These are phyloP conservation scores for Ascobolus immersus DNA, from an alignment of 495 filamentous ascomycete genomes.

Conservation along the genomic window DNA sequence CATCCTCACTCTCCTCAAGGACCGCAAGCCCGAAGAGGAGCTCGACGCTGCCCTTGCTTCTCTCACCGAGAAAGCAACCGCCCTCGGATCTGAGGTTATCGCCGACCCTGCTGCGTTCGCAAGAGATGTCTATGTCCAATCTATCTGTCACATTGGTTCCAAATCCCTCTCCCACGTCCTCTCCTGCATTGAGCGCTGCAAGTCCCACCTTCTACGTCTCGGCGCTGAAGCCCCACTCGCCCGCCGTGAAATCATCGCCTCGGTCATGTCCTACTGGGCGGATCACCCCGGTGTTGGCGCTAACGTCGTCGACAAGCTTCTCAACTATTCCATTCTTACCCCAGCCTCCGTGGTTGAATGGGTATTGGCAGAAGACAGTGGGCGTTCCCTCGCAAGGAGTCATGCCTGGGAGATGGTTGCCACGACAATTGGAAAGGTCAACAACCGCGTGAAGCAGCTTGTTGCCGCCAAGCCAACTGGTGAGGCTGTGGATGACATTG, in stretches of 20 bases:
- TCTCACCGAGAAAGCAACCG: constrained; percentile 58
- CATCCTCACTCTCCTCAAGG: constrained; percentile 48
- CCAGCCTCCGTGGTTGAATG: constrained; percentile 67
- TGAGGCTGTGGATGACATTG: constrained; percentile 13
- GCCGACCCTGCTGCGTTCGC: constrained; percentile 51
- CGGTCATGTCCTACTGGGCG: constrained; percentile 78
- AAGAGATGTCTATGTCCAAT: constrained; percentile 78
- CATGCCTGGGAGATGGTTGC: constrained; percentile 75
- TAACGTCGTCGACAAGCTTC: constrained; percentile 81
- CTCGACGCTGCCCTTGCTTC: constrained; percentile 47
- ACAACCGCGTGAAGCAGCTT: constrained; percentile 65
- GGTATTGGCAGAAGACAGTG: constrained; percentile 45
- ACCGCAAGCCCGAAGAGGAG: constrained; percentile 60
- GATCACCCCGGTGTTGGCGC: constrained; percentile 82
- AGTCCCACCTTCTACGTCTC: constrained; percentile 61
- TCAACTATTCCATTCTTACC: constrained; percentile 86
- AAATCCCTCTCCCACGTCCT: constrained; percentile 92
- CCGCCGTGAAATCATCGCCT: constrained; percentile 63
- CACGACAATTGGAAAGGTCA: constrained; percentile 77
- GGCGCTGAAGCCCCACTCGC: constrained; percentile 45
- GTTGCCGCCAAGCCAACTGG: constrained; percentile 27
- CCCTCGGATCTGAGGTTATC: constrained; percentile 31
- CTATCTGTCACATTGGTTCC: constrained; percentile 72
- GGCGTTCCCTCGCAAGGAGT: constrained; percentile 39
- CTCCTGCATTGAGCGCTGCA: constrained; percentile 85